Evolutionary conservation across 2,329 filamentous ascomycete genomes (phyloP).

Genomic region (Chaetomium strumarium): DNA sequence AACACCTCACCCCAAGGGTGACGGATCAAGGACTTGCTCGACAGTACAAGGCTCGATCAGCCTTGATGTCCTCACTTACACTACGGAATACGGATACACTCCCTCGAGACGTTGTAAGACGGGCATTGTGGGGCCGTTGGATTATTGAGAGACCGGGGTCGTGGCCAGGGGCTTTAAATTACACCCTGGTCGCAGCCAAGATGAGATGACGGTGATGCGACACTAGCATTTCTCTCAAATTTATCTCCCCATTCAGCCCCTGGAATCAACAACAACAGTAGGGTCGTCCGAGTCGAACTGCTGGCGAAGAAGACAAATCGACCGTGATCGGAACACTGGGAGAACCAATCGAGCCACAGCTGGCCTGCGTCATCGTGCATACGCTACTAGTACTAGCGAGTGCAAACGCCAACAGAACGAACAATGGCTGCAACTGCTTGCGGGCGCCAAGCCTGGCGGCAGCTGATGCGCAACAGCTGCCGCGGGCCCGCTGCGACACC

Average conservation of each 20-base stretch:
- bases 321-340: background rate
- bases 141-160: too few relatives aligned
- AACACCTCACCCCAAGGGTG: too few relatives aligned
- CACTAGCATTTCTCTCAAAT: slow-evolving; percentile 15
- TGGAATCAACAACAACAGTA: background rate
- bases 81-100: too few relatives aligned
- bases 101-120: too few relatives aligned
- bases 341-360: background rate
- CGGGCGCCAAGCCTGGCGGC: slow-evolving; percentile 24
- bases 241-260: too few relatives aligned
- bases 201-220: slow-evolving; percentile 16
- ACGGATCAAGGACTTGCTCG: too few relatives aligned
- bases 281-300: background rate
- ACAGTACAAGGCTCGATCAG: too few relatives aligned
- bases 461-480: slow-evolving; percentile 20
- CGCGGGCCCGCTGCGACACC: background rate
- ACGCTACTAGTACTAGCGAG: background rate
- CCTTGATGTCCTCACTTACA: too few relatives aligned
- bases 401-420: slow-evolving; percentile 5
- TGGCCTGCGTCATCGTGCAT: slow-evolving; percentile 13
- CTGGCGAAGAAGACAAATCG: background rate
- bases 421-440: slow-evolving; percentile 19
- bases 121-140: too few relatives aligned
- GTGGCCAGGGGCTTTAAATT: background rate
- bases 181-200: slow-evolving; percentile 2